Base-by-base conservation (phyloP, 2,329 filamentous ascomycete genomes). In the Raffaelea ambrosiae region DNA sequence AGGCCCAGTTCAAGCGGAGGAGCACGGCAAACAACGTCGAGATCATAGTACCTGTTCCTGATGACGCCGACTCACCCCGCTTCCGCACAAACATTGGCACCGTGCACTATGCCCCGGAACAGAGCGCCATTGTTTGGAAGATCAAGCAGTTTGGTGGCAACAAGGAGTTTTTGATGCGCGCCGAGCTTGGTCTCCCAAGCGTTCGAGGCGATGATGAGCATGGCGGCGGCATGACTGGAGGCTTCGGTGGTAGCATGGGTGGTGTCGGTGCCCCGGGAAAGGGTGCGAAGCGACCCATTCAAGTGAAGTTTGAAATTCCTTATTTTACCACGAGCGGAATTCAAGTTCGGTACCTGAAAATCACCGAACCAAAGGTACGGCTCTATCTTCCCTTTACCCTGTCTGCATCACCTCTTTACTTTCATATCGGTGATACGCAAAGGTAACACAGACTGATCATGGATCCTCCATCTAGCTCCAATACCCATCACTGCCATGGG, bases 241-340 rank as follows among this genome's bases (percentile, higher is more conserved):
- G 91, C 1, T 96, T 96, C 60, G 91, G 91, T 53, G 91, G 91
- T 19, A 95, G 88, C 63, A 96, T 96, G 90, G 91, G 91, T 50
- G 91, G 91, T 54, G 80, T 93, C 23, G 82, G 78, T n/a, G 76
- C 81, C 4, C 66, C 69, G 19, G 83, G 81, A 50, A 97, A 97
- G 71, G 87, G 87, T 19, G 79, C 80, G 49, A 98, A 97, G 76
- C 75, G 93, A 57, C 93, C 93, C 1, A 98, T 98, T 61, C 91
- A 90, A 66, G 93, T 98, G 71, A 98, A 98, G 72, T 98, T 98
- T 65, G 93, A 98, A 73, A 98, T 98, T 62, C 93, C 93, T n/a
- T 98, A 98, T 70, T 98, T 98, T 65, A 98, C 93, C n/a, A 98
- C 94, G 3, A 94, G 87, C 69, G 93, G 93, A 55, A 98, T 98